Conservation (phyloP, 148 eudicot genomes). For the Silene uniflora region DNA sequence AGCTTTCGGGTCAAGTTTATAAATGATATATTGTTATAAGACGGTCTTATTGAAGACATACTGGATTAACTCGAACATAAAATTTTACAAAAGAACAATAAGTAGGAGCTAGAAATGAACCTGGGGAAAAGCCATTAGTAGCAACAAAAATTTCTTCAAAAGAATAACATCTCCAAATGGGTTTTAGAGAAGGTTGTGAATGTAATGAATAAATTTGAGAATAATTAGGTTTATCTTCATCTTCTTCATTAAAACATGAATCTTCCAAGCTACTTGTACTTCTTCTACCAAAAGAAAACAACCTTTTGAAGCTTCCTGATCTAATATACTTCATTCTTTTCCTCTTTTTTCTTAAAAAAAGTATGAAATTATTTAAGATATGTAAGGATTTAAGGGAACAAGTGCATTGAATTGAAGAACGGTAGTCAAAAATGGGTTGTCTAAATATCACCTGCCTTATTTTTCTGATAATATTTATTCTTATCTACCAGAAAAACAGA, state of each 20-base stretch:
- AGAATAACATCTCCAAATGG: constrained; percentile 85
- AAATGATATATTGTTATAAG: not conserved
- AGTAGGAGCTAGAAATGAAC: constrained; percentile 23
- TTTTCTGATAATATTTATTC: not conserved
- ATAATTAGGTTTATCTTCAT: constrained; percentile 12
- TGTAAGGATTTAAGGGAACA: constrained; percentile 25
- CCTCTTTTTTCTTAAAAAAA: not conserved
- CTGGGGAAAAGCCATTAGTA: constrained; percentile 72
- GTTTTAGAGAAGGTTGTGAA: constrained; percentile 31
- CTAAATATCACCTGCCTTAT: not conserved
- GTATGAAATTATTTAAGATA: not conserved
- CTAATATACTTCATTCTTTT: constrained; percentile 65
- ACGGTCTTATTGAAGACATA: not conserved
- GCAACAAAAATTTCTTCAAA: constrained; percentile 75
- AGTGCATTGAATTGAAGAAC: constrained; percentile 12
- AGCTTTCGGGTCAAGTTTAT: too few relatives aligned
- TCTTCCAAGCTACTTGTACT: constrained; percentile 39
- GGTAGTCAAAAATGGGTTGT: constrained; percentile 2
- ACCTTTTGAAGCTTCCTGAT: constrained; percentile 59
- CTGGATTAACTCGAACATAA: not conserved
- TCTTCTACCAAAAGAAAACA: constrained; percentile 56
- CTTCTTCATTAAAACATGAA: constrained; percentile 11
- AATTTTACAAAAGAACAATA: not conserved
- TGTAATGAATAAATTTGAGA: constrained; percentile 20
- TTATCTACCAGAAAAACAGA: not conserved